Base-by-base conservation (phyloP, 1,139 yeast genomes). In the Yamadazyma conglobata region DNA sequence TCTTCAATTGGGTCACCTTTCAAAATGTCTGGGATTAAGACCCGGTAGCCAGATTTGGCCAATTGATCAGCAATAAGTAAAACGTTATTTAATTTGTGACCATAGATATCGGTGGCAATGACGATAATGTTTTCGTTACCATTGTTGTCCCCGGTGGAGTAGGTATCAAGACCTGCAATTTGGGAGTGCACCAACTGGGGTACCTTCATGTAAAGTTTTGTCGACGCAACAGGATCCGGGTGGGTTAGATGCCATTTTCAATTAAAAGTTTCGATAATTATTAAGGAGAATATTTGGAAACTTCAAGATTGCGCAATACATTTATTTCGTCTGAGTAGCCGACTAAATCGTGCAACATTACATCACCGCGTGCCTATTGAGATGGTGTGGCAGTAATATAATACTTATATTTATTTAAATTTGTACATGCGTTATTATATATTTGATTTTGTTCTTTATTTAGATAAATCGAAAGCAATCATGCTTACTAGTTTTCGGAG, bases 1-100 rank as follows among this genome's bases (percentile, higher is more conserved):
- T 27, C 31, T 2, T 24, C 25, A 23, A 65, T 52, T 23, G 71
- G 63, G 33, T 83, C 93, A 21, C 74, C 77, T 19, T 70, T 52
- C 43, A 85, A 68, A 37, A 85, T 68, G 52, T 87, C 96, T 10
- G 95, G 95, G 25, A 82, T 60, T 33, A 81, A 60, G 1, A 83
- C 91, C 24, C 68, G 70, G 60, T 70, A 84, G n/a, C 72, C 70
- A 3, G 33, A 28, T 28, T 58, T 56, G 28, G 91, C 82, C 37
- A 81, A 68, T 33, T 71, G 65, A 53, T 87, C 96, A 17, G 95
- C 95, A 40, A 83, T 50, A 39, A 80, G 60, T 47, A 64, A 58
- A 18, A 60, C 60, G 55, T 87, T 87, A 52, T 60, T 61, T 48
- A 67, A 67, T 28, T 61, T 58, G 51, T 71, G 58, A 27, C 96